Conservation (phyloP, 306 rosid species). For the Comarum palustre region DNA sequence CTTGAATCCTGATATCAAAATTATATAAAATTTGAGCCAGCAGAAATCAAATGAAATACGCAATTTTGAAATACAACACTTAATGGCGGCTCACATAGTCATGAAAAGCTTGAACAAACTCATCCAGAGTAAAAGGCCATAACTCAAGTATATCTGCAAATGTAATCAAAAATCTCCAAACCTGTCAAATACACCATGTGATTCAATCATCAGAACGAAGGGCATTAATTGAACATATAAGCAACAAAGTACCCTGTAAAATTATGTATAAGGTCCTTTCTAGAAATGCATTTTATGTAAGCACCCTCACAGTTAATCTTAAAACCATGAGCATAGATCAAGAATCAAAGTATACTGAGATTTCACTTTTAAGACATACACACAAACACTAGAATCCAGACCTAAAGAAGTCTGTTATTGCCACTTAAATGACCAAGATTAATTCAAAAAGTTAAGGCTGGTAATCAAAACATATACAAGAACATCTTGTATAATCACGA, state of each 20-base stretch:
- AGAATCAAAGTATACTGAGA: conserved; percentile 1
- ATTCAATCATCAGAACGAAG: conserved; percentile 22
- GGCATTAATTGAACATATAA: conserved; percentile 17
- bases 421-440: not conserved
- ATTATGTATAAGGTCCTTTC: not conserved
- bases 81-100: conserved; percentile 67
- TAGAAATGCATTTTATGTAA: not conserved
- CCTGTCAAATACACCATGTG: conserved; percentile 51
- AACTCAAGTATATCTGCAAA: conserved; percentile 88
- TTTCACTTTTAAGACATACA: not conserved
- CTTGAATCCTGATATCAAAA: conserved; percentile 81
- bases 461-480: not conserved
- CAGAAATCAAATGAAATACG: conserved; percentile 6
- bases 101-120: conserved; percentile 91
- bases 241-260: not conserved
- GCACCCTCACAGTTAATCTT: not conserved
- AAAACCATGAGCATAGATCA: not conserved
- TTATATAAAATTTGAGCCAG: conserved; percentile 21
- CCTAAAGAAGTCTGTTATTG: not conserved
- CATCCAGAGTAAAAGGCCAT: conserved; percentile 98
- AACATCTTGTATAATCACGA: too few relatives aligned
- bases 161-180: conserved; percentile 91
- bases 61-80: conserved; percentile 28
- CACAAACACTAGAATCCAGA: not conserved
- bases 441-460: not conserved